A percentile compares a stretch with the other conserved stretches of the same genome.
Evolutionary conservation across 1,284 basidiomycete genomes (phyloP).

Genomic region (Amylostereum areolatum): DNA sequence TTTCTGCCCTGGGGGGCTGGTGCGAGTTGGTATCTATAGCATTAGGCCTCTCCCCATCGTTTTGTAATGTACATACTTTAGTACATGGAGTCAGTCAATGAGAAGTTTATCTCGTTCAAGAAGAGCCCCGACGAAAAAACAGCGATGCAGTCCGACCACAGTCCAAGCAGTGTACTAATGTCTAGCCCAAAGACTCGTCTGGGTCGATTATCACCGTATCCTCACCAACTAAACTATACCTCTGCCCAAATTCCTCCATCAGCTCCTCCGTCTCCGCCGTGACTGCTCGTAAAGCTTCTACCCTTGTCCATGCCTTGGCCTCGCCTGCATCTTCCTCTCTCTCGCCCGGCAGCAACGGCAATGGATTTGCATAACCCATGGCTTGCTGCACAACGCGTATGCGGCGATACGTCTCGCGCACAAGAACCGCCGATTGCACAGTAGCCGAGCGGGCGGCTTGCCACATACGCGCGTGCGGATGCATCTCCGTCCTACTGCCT

Average conservation of each 20-base stretch:
- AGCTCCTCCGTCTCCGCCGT: slow-evolving; percentile 48
- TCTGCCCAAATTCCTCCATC: slow-evolving; percentile 52
- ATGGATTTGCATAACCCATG: slow-evolving; percentile 53
- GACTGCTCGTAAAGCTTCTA: slow-evolving; percentile 45
- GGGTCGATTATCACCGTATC: too few relatives aligned
- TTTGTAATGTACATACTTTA: too few relatives aligned
- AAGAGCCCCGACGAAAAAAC: too few relatives aligned
- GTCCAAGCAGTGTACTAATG: too few relatives aligned
- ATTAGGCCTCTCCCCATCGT: too few relatives aligned
- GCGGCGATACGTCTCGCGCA: slow-evolving; percentile 48
- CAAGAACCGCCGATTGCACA: slow-evolving; percentile 43
- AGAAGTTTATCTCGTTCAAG: too few relatives aligned
- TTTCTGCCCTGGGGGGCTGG: too few relatives aligned
- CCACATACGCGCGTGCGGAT: slow-evolving; percentile 1
- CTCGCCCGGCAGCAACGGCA: slow-evolving; percentile 34
- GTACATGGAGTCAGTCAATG: too few relatives aligned
- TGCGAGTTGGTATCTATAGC: too few relatives aligned
- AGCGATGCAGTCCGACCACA: too few relatives aligned
- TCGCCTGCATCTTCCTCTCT: slow-evolving; percentile 20
- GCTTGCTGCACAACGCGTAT: slow-evolving; percentile 56
- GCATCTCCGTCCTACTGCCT: slow-evolving; percentile 13
- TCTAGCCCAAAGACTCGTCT: too few relatives aligned
- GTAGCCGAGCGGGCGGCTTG: slow-evolving; percentile 16
- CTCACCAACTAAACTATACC: not conserved
- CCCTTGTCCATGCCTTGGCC: slow-evolving; percentile 47